A percentile compares a stretch with the other conserved stretches of the same genome.
Conservation (phyloP, 352 stramenopile species). For the Phytopythium cucurbitacearum region DNA sequence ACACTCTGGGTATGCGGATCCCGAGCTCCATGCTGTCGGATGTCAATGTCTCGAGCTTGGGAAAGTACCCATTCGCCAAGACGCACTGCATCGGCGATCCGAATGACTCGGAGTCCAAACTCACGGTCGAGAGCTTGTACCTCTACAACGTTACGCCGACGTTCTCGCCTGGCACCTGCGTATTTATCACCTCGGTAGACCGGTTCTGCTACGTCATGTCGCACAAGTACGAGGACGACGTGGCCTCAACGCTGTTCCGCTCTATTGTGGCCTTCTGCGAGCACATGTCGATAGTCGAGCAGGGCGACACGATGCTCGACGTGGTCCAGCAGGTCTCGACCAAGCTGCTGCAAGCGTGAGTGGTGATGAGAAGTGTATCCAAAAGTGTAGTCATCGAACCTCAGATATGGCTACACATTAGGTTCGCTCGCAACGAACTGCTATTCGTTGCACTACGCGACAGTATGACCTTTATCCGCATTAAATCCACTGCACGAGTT, state of each 20-base stretch:
- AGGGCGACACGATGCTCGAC: conserved; percentile 10
- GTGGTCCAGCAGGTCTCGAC: conserved; percentile 12
- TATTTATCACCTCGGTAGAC: conserved; percentile 21
- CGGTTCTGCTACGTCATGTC: conserved; percentile 22
- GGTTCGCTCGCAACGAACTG: too few species aligned
- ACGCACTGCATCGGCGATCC: conserved; percentile 7
- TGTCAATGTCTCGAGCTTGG: conserved; percentile 19
- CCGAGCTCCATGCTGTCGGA: conserved; percentile 14
- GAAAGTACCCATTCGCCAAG: conserved; percentile 16
- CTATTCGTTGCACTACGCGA: too few species aligned
- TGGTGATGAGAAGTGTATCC: too few species aligned
- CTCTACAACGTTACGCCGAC: conserved; percentile 20
- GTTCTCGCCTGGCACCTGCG: conserved; percentile 6
- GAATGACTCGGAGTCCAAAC: not conserved
- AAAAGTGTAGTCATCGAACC: too few species aligned
- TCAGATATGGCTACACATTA: too few species aligned
- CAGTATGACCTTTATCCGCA: too few species aligned
- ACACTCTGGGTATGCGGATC: conserved; percentile 9
- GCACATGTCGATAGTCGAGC: conserved; percentile 8
- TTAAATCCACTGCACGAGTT: too few species aligned
- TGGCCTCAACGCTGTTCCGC: conserved; percentile 12
- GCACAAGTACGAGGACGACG: conserved; percentile 24
- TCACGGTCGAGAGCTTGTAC: conserved; percentile 19
- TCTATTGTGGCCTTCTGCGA: conserved; percentile 14
- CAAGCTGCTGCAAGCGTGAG: conserved; percentile 1